Base-by-base conservation (phyloP, 2,329 filamentous ascomycete genomes). In the Beauveria medogensis region DNA sequence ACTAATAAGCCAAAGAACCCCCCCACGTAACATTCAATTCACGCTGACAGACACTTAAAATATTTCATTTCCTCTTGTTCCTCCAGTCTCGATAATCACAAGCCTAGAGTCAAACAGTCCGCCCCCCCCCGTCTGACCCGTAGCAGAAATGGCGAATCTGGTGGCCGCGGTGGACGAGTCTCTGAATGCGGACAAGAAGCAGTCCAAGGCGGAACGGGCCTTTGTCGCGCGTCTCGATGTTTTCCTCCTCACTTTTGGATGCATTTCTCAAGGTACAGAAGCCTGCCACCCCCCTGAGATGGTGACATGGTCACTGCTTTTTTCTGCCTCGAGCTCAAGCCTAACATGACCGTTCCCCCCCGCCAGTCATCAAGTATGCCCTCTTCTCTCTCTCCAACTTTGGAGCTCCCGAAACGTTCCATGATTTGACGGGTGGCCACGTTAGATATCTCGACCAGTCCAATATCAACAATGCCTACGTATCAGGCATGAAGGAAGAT, bases 401-500 rank as follows among this genome's bases (percentile, higher is more conserved):
- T 14, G 30, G 30, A 34, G 30, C 12, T 12, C 30, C 30, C 30
- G 30, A 34, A 14, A 14, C 9, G 4, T 12, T 14, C 12, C 30
- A 34, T 34, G 30, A 14, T 34, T 34, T n/a, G 30, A 34, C 30
- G 5, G 12, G 12, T 34, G 30, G 30, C 12, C 10, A 30, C 55
- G 12, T 10, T 34, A 61, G 60, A n/a, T 60, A 59, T 30, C 66
- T 69, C 14, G 67, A 69, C 53, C 67, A 69, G 43, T 63, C 67
- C n/a, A 69, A 69, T 46, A 65, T 69, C 43, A 67, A 65, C 54
- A 69, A 68, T 37, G 67, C 67, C 40, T 69, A 68, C 22, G 67
- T 69, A 10, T 68, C 67, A 2, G 66, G 67, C 52, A 69, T 69
- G 67, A 67, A 65, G 34, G 67, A 69, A 20, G 67, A 68, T 14